phyloP scores from a whole-genome alignment of 257 asterid species.

The Paraleonurus japonicus region DNA sequence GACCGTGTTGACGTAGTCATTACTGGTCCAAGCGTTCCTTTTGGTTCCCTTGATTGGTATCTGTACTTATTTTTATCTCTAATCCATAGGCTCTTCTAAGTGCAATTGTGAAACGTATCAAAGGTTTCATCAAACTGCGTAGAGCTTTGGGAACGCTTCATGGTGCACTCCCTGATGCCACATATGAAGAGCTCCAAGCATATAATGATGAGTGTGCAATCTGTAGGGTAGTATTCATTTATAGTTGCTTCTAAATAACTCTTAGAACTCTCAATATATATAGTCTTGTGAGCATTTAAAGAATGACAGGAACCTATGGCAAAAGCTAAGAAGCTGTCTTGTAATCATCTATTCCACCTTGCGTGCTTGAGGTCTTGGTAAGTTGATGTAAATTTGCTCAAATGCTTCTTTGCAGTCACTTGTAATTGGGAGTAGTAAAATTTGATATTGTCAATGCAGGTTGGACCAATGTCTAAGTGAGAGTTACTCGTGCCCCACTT shows the following conservation, averaged over 20 bases:
- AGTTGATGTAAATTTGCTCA: slow-evolving; percentile 18
- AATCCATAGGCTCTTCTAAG: slow-evolving; percentile 71
- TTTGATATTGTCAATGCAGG: slow-evolving; percentile 45
- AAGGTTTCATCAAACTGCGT: slow-evolving; percentile 75
- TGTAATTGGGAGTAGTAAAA: slow-evolving; percentile 13
- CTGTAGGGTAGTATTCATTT: slow-evolving; percentile 66
- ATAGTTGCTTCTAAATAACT: slow-evolving; percentile 2
- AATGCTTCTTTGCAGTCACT: neutral
- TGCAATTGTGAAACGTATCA: slow-evolving; percentile 73
- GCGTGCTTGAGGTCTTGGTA: slow-evolving; percentile 97
- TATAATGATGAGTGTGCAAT: slow-evolving; percentile 96
- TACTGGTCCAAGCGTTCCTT: slow-evolving; percentile 15
- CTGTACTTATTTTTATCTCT: slow-evolving; percentile 23
- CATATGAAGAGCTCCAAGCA: slow-evolving; percentile 72
- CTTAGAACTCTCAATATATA: slow-evolving; percentile 26
- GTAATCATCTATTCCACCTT: slow-evolving; percentile 91
- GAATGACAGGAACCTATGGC: slow-evolving; percentile 91
- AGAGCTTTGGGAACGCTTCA: slow-evolving; percentile 86
- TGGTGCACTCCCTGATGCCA: slow-evolving; percentile 93
- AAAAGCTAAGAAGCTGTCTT: slow-evolving; percentile 85
- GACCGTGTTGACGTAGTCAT: slow-evolving; percentile 16
- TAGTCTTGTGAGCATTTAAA: slow-evolving; percentile 26
- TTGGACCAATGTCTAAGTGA: slow-evolving; percentile 85
- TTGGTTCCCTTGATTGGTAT: neutral
- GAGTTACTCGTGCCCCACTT: slow-evolving; percentile 93